phyloP scores from a whole-genome alignment of 305 asterid species.

The Solanum hybrid region DNA sequence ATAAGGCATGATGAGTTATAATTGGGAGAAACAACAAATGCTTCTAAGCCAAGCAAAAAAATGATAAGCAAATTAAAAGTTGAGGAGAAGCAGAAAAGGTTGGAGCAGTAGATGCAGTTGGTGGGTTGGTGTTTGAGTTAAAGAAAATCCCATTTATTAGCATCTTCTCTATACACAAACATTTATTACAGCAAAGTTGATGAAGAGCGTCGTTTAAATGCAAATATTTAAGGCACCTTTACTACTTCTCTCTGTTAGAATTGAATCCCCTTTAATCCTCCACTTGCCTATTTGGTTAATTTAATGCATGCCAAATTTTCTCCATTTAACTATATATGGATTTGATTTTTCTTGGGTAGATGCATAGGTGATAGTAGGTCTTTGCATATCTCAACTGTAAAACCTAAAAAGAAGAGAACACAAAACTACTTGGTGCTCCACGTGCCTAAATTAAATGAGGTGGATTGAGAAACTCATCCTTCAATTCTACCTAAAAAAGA shows the following conservation, averaged over 20 bases:
- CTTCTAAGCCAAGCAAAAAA: too few relatives aligned
- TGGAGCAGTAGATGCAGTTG: background rate
- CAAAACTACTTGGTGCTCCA: background rate
- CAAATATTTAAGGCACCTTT: background rate
- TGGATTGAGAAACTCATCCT: background rate
- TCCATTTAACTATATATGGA: background rate
- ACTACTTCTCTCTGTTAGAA: background rate
- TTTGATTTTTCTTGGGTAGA: background rate
- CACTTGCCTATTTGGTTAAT: background rate
- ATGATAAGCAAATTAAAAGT: background rate
- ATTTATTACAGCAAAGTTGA: background rate
- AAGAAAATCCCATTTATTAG: background rate
- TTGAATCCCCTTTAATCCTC: background rate
- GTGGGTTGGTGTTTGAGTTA: constrained; percentile 3
- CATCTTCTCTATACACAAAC: background rate
- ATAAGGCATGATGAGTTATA: too few relatives aligned
- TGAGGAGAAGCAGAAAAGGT: background rate
- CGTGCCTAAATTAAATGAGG: background rate
- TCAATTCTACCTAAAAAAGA: background rate
- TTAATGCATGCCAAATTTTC: background rate
- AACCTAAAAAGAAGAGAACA: background rate
- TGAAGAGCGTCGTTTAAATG: background rate
- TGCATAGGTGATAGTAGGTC: background rate
- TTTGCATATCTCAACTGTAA: background rate
- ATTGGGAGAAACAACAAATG: background rate